Base-by-base conservation (phyloP, 225 moss, liverwort and hornwort genomes). In the Physcomitrellopsis africana region DNA sequence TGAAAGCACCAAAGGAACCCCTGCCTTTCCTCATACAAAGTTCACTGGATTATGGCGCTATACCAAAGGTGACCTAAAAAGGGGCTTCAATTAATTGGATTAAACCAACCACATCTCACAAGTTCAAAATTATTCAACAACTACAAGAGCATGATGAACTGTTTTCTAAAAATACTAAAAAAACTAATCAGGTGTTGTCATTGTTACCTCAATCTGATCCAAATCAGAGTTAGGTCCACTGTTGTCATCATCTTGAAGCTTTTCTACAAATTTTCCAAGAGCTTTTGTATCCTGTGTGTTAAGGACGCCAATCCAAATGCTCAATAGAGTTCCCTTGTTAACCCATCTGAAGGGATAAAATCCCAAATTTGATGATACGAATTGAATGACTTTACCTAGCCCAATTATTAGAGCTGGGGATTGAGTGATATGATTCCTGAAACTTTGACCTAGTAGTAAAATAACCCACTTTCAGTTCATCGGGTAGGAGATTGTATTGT, bases 221-320 rank as follows among this genome's bases (percentile, higher is more conserved):
- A 90, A 68, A 74, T 67, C 75, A 56, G 48, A 51, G 0, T 44
- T 63, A 14, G 75, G 67, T 26, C 65, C 75, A 74, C 54, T 70
- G 3, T 42, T 70, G 22, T 75, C 81, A 73, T 69, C 67, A 23
- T 81, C 87, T 79, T 62, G 85, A 76, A 82, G 66, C 22, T 71
- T 79, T n/a, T 60, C 71, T 76, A 81, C 74, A 72, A 65, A 70
- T 80, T 62, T 73, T 62, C 83, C 79, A 80, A 94, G 84, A 51
- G 91, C 88, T 74, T 61, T 86, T 46, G 73, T 81, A 80, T 97
- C 96, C 96, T 97, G 70, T 57, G 26, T 59, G 80, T 63, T 44
- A 26, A 61, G 14, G 17, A 76, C 20, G 65, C 42, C 61, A 68
- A 51, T 44, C 12, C 63, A 78, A 63, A 54, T 26, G 72, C 51